Conservation (phyloP, 345 rosid species). For the Corchorus capsularis region DNA sequence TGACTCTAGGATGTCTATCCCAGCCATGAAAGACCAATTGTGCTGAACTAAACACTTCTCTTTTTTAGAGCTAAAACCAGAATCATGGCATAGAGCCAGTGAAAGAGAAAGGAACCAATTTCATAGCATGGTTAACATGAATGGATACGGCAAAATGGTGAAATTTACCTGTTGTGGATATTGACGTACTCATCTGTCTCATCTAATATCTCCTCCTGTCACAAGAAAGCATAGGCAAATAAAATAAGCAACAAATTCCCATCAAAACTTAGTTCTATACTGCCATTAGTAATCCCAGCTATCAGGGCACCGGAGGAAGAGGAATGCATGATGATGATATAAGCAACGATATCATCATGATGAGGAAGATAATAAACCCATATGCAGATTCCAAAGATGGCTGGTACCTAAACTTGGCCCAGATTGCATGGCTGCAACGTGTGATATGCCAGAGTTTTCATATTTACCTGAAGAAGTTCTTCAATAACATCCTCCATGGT, state of each 20-base stretch:
- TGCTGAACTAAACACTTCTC: neutral
- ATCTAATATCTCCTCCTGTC: slow-evolving; percentile 94
- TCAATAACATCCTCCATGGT: slow-evolving; percentile 96
- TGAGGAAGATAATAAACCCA: slow-evolving; percentile 1
- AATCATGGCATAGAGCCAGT: neutral
- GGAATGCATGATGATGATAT: neutral
- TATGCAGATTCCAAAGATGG: neutral
- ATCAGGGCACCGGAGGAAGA: slow-evolving; percentile 3
- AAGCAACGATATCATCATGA: neutral
- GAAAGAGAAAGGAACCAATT: neutral
- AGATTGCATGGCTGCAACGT: neutral
- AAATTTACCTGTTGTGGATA: slow-evolving; percentile 71
- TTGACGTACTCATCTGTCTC: slow-evolving; percentile 96
- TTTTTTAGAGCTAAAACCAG: neutral
- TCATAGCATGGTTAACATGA: neutral
- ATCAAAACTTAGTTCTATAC: neutral
- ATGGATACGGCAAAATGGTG: neutral
- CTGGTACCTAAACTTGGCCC: slow-evolving; percentile 1
- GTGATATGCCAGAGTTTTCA: neutral
- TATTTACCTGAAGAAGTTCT: slow-evolving; percentile 92
- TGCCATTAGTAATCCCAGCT: neutral
- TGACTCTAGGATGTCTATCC: neutral
- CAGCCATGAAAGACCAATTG: neutral
- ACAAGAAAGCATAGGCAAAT: slow-evolving; percentile 20
- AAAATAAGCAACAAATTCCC: neutral